phyloP scores from a whole-genome alignment of 805 yeast species.

The Suhomyces canberraensis region DNA sequence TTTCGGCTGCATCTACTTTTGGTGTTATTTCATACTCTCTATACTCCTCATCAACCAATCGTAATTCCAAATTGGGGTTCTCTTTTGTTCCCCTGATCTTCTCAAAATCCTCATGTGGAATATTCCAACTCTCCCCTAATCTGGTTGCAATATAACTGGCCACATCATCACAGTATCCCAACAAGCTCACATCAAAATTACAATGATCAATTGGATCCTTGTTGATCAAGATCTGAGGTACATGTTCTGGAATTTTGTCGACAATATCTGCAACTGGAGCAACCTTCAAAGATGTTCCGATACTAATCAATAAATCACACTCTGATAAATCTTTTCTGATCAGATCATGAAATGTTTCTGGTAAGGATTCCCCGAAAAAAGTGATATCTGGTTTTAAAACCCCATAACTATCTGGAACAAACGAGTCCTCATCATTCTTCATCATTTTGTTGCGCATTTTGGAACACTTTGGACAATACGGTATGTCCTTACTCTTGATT shows the following conservation, averaged over 20 bases:
- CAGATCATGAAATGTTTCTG: constrained; percentile 59
- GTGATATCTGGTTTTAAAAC: constrained; percentile 92
- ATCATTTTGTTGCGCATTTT: constrained; percentile 14
- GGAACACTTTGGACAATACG: constrained; percentile 69
- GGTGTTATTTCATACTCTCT: constrained; percentile 13
- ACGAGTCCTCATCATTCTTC: constrained; percentile 22
- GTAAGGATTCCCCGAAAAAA: constrained; percentile 84
- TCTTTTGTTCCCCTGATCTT: constrained; percentile 12
- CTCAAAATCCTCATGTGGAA: constrained; percentile 28
- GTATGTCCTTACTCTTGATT: constrained; percentile 57
- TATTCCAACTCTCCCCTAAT: constrained; percentile 27
- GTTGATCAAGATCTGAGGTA: constrained; percentile 80
- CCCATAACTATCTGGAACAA: constrained; percentile 55
- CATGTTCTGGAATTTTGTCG: constrained; percentile 63
- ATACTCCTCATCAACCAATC: constrained; percentile 10
- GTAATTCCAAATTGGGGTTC: constrained; percentile 4
- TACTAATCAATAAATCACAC: constrained; percentile 78
- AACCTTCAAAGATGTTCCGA: constrained; percentile 89
- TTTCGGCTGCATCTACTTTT: too few relatives aligned
- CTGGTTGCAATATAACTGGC: constrained; percentile 52
- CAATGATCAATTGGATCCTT: constrained; percentile 72
- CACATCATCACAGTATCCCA: constrained; percentile 83
- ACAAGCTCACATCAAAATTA: constrained; percentile 71
- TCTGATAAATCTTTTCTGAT: constrained; percentile 56
- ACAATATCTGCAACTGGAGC: constrained; percentile 90